Percentiles rank a stretch among this genome's conserved stretches.
Evolutionary conservation across 305 asterid species (phyloP).

Genomic region (Fraxinus baroniana): DNA sequence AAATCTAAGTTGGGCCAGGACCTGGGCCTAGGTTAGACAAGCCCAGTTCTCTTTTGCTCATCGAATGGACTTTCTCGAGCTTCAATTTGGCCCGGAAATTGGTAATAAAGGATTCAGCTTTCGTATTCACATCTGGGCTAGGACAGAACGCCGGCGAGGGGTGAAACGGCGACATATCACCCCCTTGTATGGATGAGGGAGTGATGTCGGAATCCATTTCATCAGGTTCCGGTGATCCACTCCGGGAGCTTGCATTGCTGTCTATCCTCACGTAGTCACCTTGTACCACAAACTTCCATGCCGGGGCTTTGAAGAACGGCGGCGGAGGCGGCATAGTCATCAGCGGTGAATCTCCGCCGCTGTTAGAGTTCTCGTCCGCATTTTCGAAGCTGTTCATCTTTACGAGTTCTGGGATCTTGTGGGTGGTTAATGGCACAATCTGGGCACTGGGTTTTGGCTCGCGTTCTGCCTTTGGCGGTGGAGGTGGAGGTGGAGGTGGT

Average conservation of each 20-base stretch:
- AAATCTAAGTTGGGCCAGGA: conserved; percentile 17
- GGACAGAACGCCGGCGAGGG: conserved; percentile 63
- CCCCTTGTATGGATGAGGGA: conserved; percentile 41
- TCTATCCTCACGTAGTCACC: conserved; percentile 76
- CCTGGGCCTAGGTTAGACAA: conserved; percentile 43
- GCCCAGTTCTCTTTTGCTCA: conserved; percentile 42
- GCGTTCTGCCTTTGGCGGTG: conserved; percentile 27
- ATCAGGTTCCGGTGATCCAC: conserved; percentile 68
- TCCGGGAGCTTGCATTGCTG: conserved; percentile 62
- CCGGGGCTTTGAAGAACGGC: conserved; percentile 51
- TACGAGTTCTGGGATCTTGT: conserved; percentile 29
- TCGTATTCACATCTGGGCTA: conserved; percentile 80
- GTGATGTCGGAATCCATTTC: conserved; percentile 63
- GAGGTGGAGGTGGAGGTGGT: conserved; percentile 36
- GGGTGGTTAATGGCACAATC: conserved; percentile 7
- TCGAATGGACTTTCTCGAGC: conserved; percentile 51
- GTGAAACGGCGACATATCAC: conserved; percentile 33
- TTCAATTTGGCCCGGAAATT: conserved; percentile 63
- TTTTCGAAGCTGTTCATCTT: conserved; percentile 34
- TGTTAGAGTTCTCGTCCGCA: conserved; percentile 44
- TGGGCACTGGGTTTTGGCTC: conserved; percentile 27
- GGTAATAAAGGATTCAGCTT: conserved; percentile 71
- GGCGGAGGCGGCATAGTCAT: conserved; percentile 68
- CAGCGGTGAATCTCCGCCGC: conserved; percentile 66
- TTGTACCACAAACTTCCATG: conserved; percentile 75